A percentile compares a stretch with the other conserved stretches of the same genome.
These are phyloP conservation scores for Tarenaya hassleriana DNA, from an alignment of 345 rosid genomes.

Conservation along the genomic window DNA sequence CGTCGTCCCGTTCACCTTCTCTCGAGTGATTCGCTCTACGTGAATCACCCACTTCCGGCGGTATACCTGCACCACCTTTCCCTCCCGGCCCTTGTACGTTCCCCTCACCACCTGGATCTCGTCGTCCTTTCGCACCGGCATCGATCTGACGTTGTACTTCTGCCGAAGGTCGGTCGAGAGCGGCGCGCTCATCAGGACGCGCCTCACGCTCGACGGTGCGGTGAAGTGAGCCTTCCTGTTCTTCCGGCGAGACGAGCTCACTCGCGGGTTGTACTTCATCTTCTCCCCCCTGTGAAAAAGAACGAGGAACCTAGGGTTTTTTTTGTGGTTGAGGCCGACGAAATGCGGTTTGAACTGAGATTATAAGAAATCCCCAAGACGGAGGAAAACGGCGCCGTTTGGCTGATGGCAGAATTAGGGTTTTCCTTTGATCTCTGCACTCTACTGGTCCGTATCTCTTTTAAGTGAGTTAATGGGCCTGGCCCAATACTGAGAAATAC, in stretches of 20 bases:
- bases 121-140: constrained; percentile 69
- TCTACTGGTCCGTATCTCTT: too few relatives aligned
- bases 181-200: constrained; percentile 61
- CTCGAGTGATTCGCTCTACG: constrained; percentile 62
- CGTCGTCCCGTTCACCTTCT: constrained; percentile 67
- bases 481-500: too few relatives aligned
- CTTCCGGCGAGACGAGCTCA: constrained; percentile 63
- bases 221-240: constrained; percentile 66
- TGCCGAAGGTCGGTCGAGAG: constrained; percentile 53
- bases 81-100: constrained; percentile 65
- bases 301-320: constrained; percentile 21
- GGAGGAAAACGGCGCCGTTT: not conserved
- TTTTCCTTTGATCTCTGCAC: not conserved
- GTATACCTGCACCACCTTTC: constrained; percentile 63
- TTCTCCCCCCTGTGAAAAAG: too few relatives aligned
- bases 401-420: constrained; percentile 3
- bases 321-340: constrained; percentile 3
- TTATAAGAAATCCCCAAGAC: not conserved
- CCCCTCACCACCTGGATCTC: constrained; percentile 65
- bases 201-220: constrained; percentile 59
- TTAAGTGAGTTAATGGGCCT: too few relatives aligned
- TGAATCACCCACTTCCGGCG: constrained; percentile 73
- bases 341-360: not conserved
- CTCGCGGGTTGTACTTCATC: constrained; percentile 67
- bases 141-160: constrained; percentile 61